Percentiles rank a stretch among this genome's conserved stretches.
These are phyloP conservation scores for Neofusicoccum parvum DNA, from an alignment of 2,329 filamentous ascomycete species.

Conservation along the genomic window DNA sequence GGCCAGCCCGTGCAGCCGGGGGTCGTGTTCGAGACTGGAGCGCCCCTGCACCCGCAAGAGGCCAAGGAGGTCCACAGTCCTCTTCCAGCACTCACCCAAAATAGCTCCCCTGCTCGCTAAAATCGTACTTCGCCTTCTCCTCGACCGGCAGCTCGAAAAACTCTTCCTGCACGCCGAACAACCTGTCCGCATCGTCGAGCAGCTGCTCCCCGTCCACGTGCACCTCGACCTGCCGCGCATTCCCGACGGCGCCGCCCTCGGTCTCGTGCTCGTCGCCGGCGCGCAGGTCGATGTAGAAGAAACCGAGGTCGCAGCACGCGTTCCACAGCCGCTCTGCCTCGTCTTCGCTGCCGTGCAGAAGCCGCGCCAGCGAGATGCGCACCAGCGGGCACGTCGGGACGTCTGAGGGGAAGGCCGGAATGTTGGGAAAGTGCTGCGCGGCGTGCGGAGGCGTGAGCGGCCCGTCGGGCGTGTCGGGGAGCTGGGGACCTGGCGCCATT, in stretches of 20 bases:
- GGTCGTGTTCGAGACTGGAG: background rate
- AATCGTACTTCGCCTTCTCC: constrained; percentile 60
- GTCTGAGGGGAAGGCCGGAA: constrained; percentile 47
- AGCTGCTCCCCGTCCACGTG: constrained; percentile 41
- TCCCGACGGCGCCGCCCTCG: background rate
- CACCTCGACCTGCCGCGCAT: constrained; percentile 12
- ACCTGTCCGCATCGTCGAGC: constrained; percentile 29
- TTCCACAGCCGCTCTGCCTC: constrained; percentile 44
- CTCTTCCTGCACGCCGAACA: constrained; percentile 50
- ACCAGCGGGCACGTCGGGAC: constrained; percentile 45
- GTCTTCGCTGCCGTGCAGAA: constrained; percentile 36
- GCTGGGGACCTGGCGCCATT: background rate
- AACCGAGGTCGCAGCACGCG: constrained; percentile 54
- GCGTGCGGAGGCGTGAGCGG: constrained; percentile 23
- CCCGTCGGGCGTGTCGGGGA: background rate
- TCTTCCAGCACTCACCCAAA: constrained; percentile 41
- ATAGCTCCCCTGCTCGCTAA: constrained; percentile 53
- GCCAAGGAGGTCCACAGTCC: too few relatives aligned
- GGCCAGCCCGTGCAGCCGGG: background rate
- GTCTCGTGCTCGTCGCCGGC: background rate
- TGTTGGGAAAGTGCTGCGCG: constrained; percentile 31
- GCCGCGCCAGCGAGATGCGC: constrained; percentile 44
- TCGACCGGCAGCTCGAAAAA: constrained; percentile 53
- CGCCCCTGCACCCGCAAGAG: too few relatives aligned
- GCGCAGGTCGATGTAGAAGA: constrained; percentile 59